Conservation (phyloP, 441 rosid genomes). For the Mallotus japonicus region DNA sequence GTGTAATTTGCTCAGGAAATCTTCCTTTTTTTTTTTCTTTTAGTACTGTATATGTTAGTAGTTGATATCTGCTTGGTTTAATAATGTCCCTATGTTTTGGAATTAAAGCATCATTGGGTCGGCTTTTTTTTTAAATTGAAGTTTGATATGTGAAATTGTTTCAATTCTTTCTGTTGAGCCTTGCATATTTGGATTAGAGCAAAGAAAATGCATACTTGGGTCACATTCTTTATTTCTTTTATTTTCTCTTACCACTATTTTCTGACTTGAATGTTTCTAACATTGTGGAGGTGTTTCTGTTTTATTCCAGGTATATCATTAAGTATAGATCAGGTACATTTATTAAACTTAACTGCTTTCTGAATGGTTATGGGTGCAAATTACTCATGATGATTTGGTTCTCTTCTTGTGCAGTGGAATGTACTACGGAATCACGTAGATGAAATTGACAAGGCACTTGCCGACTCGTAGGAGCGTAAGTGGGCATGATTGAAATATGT, state of each 20-base stretch:
- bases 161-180: background rate
- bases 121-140: too few species aligned
- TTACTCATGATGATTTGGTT: slow-evolving; percentile 8
- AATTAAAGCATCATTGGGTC: background rate
- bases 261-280: background rate
- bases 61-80: too few species aligned
- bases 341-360: background rate
- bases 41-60: too few species aligned
- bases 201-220: background rate
- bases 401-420: slow-evolving; percentile 60
- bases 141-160: background rate
- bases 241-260: background rate
- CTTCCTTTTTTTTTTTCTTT: too few species aligned
- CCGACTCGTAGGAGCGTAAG: slow-evolving; percentile 40
- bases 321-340: slow-evolving; percentile 68
- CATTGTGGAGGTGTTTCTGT: background rate
- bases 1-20: too few species aligned
- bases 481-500: background rate
- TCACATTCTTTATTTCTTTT: background rate
- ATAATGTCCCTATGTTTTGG: background rate
- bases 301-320: slow-evolving; percentile 59
- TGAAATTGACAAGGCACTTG: slow-evolving; percentile 71
- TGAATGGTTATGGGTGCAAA: background rate
- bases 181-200: background rate
- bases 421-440: slow-evolving; percentile 56